Evolutionary conservation across 176 grass and related monocot genomes (phyloP).

Genomic region (Oryza meridionalis): DNA sequence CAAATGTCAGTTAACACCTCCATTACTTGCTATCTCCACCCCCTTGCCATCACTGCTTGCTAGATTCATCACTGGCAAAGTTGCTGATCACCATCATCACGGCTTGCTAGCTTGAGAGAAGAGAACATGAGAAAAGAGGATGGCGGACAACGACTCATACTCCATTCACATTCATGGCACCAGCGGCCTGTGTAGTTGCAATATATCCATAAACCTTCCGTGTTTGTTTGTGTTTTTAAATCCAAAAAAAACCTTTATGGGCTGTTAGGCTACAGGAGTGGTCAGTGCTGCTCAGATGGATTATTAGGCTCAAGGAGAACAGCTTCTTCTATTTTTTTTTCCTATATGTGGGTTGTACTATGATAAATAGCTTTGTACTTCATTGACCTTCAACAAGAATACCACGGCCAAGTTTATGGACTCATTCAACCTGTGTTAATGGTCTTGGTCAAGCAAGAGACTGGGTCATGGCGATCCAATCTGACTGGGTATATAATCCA

Average conservation of each 20-base stretch:
- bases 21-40: background rate
- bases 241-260: too few species aligned
- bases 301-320: too few species aligned
- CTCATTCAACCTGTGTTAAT: background rate
- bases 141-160: background rate
- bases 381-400: background rate
- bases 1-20: background rate
- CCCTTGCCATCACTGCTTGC: background rate
- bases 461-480: background rate
- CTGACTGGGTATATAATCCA: background rate
- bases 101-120: background rate
- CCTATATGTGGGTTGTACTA: too few species aligned
- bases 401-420: background rate
- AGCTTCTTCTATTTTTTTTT: too few species aligned
- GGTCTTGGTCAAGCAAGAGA: background rate
- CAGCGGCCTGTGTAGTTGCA: background rate
- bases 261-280: too few species aligned
- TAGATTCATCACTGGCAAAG: background rate
- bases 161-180: background rate
- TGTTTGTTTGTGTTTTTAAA: background rate
- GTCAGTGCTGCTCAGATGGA: too few species aligned
- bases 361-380: too few species aligned
- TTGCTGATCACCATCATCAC: background rate
- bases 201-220: background rate
- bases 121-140: background rate